Base-by-base conservation (phyloP, 108 stramenopile species). In the Cyclotella baltica region DNA sequence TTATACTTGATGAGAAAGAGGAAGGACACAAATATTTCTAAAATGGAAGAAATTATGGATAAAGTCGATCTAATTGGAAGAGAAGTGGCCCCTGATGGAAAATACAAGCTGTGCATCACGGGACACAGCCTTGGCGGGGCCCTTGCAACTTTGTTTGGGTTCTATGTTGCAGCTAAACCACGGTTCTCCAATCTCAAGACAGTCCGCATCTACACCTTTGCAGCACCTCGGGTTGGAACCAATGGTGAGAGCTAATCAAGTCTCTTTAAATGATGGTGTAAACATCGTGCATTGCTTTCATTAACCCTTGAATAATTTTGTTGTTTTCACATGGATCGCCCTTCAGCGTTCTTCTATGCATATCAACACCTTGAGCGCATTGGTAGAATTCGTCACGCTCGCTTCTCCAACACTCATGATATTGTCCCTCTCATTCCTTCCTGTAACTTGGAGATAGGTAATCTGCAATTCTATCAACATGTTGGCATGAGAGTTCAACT, bases 51-150 rank as follows among this genome's bases (percentile, higher is more conserved):
- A 34, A 77, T 77, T 33, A 57, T 77, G 22, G 58, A 61, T 29
- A 69, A 62, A 53, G 34, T 77, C 46, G 67, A 69, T 22, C 30
- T 22, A 20, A 63, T 77, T n/a, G 76, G 76, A 19, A 65, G 25
- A 38, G 76, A 77, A 37, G 5, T 77, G 47, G 53, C 66, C 27
- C 48, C 51, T 23, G 48, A 74, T 46, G 73, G 73, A 6, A 38
- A 73, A 30, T 78, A 73, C 62, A 52, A 62, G 50, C 48, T 83
- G 30, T 66, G 57, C 9, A 67, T 80, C 18, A 80, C 78, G 0
- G 85, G 85, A 6, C 78, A 83, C 38, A 61, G 65, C 20, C 47
- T 86, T 20, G 85, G 85, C 5, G 85, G 85, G 20, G 85, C 85
- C 36, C 34, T 86, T 22, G 85, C 85, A 22, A 79, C 77, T 4